Conservation (phyloP, 2,329 filamentous ascomycete genomes). For the Falciphora oryzae region DNA sequence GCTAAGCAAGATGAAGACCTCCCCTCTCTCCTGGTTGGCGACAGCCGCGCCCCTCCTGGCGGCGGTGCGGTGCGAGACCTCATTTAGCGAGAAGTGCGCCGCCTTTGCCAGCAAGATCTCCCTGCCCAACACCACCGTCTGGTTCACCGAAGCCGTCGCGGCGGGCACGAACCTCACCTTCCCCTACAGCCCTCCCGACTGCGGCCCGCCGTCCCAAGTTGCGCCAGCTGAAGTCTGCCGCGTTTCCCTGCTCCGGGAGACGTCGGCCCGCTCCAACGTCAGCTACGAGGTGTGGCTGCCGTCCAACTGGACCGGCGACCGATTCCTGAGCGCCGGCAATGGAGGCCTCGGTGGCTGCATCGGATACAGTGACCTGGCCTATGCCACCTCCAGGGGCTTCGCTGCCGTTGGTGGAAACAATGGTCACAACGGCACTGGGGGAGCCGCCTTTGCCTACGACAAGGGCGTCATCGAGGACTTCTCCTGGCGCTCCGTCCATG, state of each 20-base stretch:
- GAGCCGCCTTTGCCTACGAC: slow-evolving; percentile 26
- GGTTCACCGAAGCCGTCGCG: slow-evolving; percentile 4
- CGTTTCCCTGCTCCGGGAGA: slow-evolving; percentile 22
- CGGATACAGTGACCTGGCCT: slow-evolving; percentile 28
- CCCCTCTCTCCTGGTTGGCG: neutral
- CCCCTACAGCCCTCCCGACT: slow-evolving; percentile 13
- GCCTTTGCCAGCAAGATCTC: neutral
- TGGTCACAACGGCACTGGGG: slow-evolving; percentile 36
- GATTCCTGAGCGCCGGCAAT: slow-evolving; percentile 27
- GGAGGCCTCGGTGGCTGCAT: slow-evolving; percentile 30
- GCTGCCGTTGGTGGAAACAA: slow-evolving; percentile 37
- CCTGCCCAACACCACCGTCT: slow-evolving; percentile 8
- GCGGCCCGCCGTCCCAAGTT: slow-evolving; percentile 6
- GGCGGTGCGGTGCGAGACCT: too few species aligned
- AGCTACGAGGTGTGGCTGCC: slow-evolving; percentile 39
- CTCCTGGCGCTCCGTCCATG: slow-evolving; percentile 36
- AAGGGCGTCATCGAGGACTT: slow-evolving; percentile 32
- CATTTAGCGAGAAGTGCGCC: neutral
- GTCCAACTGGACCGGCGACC: slow-evolving; percentile 26
- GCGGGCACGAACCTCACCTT: slow-evolving; percentile 11
- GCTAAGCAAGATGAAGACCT: neutral
- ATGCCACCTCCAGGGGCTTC: slow-evolving; percentile 32
- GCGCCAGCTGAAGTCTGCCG: slow-evolving; percentile 21
- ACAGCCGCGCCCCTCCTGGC: neutral
- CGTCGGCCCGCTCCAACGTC: slow-evolving; percentile 34